A percentile compares a stretch with the other conserved stretches of the same genome.
phyloP scores from a whole-genome alignment of 495 filamentous ascomycete genomes.

The Aspergillus coremiiformis region DNA sequence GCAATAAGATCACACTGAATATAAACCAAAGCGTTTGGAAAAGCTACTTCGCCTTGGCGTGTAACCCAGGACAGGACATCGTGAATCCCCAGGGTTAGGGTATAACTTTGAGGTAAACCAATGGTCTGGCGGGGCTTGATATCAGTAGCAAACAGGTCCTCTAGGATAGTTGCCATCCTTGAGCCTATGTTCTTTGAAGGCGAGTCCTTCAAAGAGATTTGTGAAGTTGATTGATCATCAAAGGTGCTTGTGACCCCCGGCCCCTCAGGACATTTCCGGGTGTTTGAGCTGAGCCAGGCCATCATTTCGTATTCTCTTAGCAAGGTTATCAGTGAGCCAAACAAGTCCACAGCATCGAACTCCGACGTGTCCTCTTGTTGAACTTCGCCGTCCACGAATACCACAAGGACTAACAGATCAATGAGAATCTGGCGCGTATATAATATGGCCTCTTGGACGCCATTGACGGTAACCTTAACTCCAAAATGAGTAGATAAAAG shows the following conservation, averaged over 20 bases:
- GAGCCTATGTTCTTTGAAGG: constrained; percentile 18
- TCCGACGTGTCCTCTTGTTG: constrained; percentile 57
- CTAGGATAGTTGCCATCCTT: constrained; percentile 37
- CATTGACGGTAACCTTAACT: constrained; percentile 59
- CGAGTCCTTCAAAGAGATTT: constrained; percentile 24
- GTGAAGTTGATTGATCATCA: constrained; percentile 17
- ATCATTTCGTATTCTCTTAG: constrained; percentile 71
- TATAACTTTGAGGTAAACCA: constrained; percentile 37
- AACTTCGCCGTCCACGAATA: constrained; percentile 74
- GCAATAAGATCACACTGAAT: constrained; percentile 68
- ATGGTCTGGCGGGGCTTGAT: constrained; percentile 41
- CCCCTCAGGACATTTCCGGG: constrained; percentile 26
- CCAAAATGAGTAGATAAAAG: constrained; percentile 60
- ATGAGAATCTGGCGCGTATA: constrained; percentile 60
- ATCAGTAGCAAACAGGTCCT: constrained; percentile 42
- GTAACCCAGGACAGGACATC: constrained; percentile 46
- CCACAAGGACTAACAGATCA: constrained; percentile 72
- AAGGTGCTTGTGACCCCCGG: constrained; percentile 4
- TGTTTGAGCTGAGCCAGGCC: constrained; percentile 66
- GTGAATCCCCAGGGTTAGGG: constrained; percentile 40
- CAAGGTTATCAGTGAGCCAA: constrained; percentile 54
- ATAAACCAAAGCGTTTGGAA: constrained; percentile 41
- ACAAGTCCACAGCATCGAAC: constrained; percentile 63
- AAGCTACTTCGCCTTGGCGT: constrained; percentile 36
- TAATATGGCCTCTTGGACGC: constrained; percentile 69